A percentile compares a stretch with the other conserved stretches of the same genome.
Conservation (phyloP, 1,284 basidiomycete genomes). For the Heterobasidion occidentale region DNA sequence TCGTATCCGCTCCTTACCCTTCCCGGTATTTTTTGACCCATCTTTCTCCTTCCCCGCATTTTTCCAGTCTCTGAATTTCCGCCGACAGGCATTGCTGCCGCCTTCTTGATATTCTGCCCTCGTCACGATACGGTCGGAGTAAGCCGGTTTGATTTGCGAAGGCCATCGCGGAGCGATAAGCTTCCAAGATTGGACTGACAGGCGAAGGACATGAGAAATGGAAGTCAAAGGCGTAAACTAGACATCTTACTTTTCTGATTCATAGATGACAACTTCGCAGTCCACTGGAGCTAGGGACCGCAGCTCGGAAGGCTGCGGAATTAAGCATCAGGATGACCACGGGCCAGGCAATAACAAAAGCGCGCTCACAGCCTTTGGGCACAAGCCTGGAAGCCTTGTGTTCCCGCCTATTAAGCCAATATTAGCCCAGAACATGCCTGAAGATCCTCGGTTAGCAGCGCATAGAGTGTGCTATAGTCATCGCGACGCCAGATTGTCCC, state of each 20-base stretch:
- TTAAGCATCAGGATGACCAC: not conserved
- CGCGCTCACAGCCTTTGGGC: slow-evolving; percentile 61
- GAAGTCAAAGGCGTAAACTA: not conserved
- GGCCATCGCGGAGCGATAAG: slow-evolving; percentile 59
- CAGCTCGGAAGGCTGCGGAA: slow-evolving; percentile 54
- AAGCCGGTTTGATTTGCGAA: slow-evolving; percentile 50
- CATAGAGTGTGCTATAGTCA: slow-evolving; percentile 73
- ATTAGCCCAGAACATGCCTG: slow-evolving; percentile 93
- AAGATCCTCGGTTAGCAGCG: slow-evolving; percentile 64
- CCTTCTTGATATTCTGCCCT: slow-evolving; percentile 77
- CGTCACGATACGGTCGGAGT: slow-evolving; percentile 52
- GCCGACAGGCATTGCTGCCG: slow-evolving; percentile 65
- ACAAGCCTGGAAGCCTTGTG: slow-evolving; percentile 69
- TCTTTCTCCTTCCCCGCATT: slow-evolving; percentile 14
- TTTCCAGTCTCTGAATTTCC: slow-evolving; percentile 53
- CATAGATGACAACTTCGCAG: slow-evolving; percentile 64
- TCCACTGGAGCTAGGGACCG: slow-evolving; percentile 74
- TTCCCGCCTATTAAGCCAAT: slow-evolving; percentile 87
- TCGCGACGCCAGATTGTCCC: slow-evolving; percentile 72
- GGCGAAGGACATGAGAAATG: not conserved
- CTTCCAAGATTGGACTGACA: slow-evolving; percentile 64
- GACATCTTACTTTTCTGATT: slow-evolving; percentile 63
- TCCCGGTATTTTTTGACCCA: not conserved
- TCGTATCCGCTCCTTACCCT: slow-evolving; percentile 9
- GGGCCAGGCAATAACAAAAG: not conserved